Evolutionary conservation across 106 monocot species (phyloP), one percentile per base, ranked within the genome.

Genomic region (Phalaenopsis equestris): DNA sequence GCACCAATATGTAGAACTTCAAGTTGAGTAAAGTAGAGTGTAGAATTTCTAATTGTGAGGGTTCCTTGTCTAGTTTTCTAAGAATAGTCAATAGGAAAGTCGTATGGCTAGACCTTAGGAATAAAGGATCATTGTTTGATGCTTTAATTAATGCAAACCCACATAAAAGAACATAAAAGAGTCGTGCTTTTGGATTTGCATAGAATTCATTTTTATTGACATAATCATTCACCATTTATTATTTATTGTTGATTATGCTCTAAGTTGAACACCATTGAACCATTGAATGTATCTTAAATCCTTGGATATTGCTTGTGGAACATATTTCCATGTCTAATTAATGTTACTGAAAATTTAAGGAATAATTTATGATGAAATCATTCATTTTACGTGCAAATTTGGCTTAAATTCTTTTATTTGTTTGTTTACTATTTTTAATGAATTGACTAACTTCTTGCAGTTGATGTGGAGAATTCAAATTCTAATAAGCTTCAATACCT

Each of bases 401-500:
- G 10, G 38, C 39, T 15, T 14, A 70, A 70, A 38, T 14, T 39
- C 3, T 39, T 14, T 9, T 3, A 18, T 24, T 30, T 67, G 21
- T 70, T 39, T 70, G 43, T 76, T 76, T 76, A 30, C 30, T 76
- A 18, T 76, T 43, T 76, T 49, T 76, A 76, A 48, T 52, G 21
- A 48, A 11, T 70, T 39, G 39, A 37, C 39, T 61, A 45, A 42
- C 14, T 24, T 76, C 76, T 67, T 6, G 23, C 92, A 94, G 97
- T 87, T 78, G 80, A 88, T 83, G 86, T 94, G 79, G 82, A 92
- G 46, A 82, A 80, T 57, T 78, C 52, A 84, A 94, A 92, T 79
- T 73, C 91, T 84, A 55, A 41, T 37, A 82, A 87, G 64, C 94
- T 98, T 79, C 86, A 87, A 76, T 88, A 85, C 94, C 36, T 73